Percentiles rank a stretch among this genome's conserved stretches.
These are phyloP conservation scores for Anethum foeniculum DNA, from an alignment of 140 eudicot genomes.

Conservation along the genomic window DNA sequence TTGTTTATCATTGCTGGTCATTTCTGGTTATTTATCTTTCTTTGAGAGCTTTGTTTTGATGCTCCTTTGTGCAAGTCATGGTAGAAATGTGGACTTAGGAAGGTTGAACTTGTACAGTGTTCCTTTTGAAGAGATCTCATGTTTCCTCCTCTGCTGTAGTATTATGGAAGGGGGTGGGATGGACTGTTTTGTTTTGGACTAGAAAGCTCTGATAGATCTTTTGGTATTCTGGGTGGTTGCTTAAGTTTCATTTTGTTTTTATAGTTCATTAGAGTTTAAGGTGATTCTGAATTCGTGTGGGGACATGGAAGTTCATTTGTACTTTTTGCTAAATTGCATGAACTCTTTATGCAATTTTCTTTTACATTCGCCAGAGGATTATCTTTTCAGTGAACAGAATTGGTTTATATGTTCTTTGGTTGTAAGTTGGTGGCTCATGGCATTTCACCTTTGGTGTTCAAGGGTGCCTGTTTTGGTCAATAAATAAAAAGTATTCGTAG, in stretches of 20 bases:
- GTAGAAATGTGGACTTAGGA: constrained; percentile 31
- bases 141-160: constrained; percentile 32
- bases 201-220: not conserved
- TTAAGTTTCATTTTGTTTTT: not conserved
- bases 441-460: not conserved
- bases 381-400: not conserved
- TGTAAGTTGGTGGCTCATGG: not conserved
- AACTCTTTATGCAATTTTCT: not conserved
- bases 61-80: constrained; percentile 35
- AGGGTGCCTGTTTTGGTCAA: not conserved
- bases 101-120: constrained; percentile 43
- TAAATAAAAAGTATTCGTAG: not conserved
- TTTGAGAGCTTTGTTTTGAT: constrained; percentile 52
- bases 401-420: not conserved
- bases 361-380: not conserved
- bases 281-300: not conserved
- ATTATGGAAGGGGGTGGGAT: constrained; percentile 27
- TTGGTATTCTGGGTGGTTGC: not conserved
- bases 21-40: not conserved
- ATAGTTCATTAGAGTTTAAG: not conserved
- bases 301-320: not conserved
- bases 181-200: not conserved
- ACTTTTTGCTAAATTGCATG: not conserved
- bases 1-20: constrained; percentile 1
- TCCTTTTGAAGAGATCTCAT: constrained; percentile 13